Base-by-base conservation (phyloP, 2,329 filamentous ascomycete genomes). In the Fusarium sublunatum region DNA sequence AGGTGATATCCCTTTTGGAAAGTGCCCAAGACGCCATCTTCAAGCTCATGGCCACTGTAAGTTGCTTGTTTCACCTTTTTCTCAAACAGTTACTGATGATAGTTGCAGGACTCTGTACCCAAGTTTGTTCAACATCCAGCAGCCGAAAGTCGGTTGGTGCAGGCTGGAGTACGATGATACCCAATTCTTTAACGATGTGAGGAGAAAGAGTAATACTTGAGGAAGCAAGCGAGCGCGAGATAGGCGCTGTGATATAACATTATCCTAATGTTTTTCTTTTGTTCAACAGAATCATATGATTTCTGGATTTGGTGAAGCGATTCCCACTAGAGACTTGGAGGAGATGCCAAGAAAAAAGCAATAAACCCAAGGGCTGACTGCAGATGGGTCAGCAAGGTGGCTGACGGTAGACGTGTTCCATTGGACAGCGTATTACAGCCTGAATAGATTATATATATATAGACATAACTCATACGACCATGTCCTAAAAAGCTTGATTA, bases 1-100 rank as follows among this genome's bases (percentile, higher is more conserved):
- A 98, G 75, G 94, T 99, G 31, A 94, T 91, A 4, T 81, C 86
- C 4, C 82, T 98, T 2, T 97, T 98, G 72, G 93, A 97, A 77
- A 91, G 96, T 74, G 94, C 95, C 5, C 93, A 97, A 74, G 91
- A 90, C 64, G 95, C 93, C 8, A 94, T 99, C 26, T 98, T 98
- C 81, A 98, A 98, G 79, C 81, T 98, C 67, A 98, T 99, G 94
- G 95, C 94, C 63, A 97, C 92, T 76, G 93, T 97, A 88, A 85
- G 93, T 88, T 53, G 78, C 46, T 26, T 2, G 3, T 36, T 13
- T 4, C 0, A 4, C 2, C 8, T 3, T 3, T 3, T n/a, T 5
- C 12, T 2, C 8, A 7, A 6, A 2, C 49, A 46, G 72, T 76
- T 49, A 76, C 72, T 48, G 49, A 53, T 10, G 10, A 19, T 5